Evolutionary conservation across 1,284 basidiomycete genomes (phyloP).

Genomic region (Xanthoconium separans): DNA sequence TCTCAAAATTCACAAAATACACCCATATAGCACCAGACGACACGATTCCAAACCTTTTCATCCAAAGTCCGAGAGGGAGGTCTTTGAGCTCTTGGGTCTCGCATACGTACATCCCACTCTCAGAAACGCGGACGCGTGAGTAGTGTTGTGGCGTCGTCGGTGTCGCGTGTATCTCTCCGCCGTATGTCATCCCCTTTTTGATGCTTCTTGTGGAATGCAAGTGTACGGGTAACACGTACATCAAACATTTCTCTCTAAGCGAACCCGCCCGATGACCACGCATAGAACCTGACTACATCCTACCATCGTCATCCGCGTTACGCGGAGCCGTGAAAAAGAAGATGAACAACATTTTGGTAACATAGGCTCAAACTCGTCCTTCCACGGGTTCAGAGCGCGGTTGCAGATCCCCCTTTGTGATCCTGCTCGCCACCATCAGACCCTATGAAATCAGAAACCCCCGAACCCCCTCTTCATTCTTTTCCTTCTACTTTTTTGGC

Average conservation of each 20-base stretch:
- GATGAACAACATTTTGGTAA: too few species aligned
- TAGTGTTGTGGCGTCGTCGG: constrained; percentile 10
- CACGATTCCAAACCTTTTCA: constrained; percentile 58
- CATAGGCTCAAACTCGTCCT: too few species aligned
- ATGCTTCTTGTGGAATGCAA: too few species aligned
- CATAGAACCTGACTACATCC: not conserved
- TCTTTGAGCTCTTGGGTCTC: constrained; percentile 66
- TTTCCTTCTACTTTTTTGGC: too few species aligned
- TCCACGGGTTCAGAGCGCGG: too few species aligned
- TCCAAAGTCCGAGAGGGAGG: constrained; percentile 65
- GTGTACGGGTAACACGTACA: not conserved
- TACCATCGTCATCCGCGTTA: too few species aligned
- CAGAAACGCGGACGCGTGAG: constrained; percentile 63
- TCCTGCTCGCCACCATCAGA: too few species aligned
- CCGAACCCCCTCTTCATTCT: too few species aligned
- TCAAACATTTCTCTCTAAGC: not conserved
- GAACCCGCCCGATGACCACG: not conserved
- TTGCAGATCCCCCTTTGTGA: too few species aligned
- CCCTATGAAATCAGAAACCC: too few species aligned
- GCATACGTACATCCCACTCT: constrained; percentile 68
- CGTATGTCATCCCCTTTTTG: not conserved
- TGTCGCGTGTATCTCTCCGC: not conserved
- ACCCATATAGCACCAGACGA: constrained; percentile 46
- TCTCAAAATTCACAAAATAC: not conserved
- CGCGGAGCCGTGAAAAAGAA: too few species aligned